Evolutionary conservation across 2,329 filamentous ascomycete genomes (phyloP), one percentile per base, ranked within the genome.

Genomic region (Neofusicoccum sp.): DNA sequence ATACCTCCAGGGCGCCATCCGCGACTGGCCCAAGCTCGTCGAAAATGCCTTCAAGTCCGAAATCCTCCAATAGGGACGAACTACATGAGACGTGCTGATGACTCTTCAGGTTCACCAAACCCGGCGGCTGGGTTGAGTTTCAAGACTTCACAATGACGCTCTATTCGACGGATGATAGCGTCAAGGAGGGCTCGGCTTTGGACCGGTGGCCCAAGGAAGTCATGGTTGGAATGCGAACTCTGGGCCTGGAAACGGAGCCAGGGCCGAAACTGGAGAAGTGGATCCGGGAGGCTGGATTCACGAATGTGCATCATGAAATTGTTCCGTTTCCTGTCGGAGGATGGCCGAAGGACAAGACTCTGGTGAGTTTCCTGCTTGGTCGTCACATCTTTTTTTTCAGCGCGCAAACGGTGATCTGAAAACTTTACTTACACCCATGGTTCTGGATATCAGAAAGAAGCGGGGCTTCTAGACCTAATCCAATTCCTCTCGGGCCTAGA

Each of bases 11-110:
- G 79, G 78, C 28, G 77, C 80, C 31, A 78, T 89, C 43, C 73
- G 76, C n/a, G 77, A 87, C 65, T 85, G 84, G 70, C 74, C 75
- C 3, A 72, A 72, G 24, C 71, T 87, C 47, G 68, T 84, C 16
- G 69, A 75, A 20, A 75, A 79, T 44, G 76, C 84, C 4, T 81
- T 82, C 62, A 71, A 78, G 63, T 77, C 71, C 62, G 67, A 68
- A 3, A 67, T 24, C 11, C 24, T 4, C 30, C 3, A 12, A n/a
- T n/a, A n/a, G 3, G 20, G 20, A 20, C 20, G 20, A 4, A 6
- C 16, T 4, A n/a, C 1, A 5, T 41, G 86, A 47, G 67, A 20
- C 69, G 75, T n/a, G 75, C 78, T 47, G 76, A 84, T 4, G 81
- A 82, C 3, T 7, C 3, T 30, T 2, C 16, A 51, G 47, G 14